Base-by-base conservation (phyloP, 371 early-diverging fungal genomes). In the Amoeboaphelidium protococcarum region DNA sequence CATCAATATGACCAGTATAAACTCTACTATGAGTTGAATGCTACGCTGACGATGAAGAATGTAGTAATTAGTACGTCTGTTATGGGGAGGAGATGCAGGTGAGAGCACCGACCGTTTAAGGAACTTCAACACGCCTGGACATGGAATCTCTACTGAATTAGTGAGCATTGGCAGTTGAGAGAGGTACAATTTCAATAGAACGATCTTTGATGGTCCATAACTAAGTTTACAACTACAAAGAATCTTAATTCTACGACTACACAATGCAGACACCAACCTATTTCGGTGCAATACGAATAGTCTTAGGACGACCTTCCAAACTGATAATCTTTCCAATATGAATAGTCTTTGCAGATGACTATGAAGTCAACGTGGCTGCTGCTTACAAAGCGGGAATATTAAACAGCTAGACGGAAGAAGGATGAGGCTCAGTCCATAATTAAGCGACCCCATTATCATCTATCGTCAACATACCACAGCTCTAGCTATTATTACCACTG, bases 1-100 rank as follows among this genome's bases (percentile, higher is more conserved):
- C 82, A 56, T 82, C 76, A 22, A 78, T 80, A 56, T 83, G 84
- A 2, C 77, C 77, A 2, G 72, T 61, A 57, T 72, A 72, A 12
- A 81, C 72, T 0, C 64, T 61, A 19, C 26, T 21, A 1, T 13
- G 1, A 31, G n/a, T 24, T 0, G 64, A 61, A 19, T 47, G 13
- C 0, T 13, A 1, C 48, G n/a, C 44, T 13, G 42, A n/a, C 3
- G 13, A 16, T 20, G 31, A 20, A 13, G 46, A 47, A 3, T 40
- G n/a, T n/a, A n/a, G 42, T 0, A 26, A 48, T 3, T 49, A 49
- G 10, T 37, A 25, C 16, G 23, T 40, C 23, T 1, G 25, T 25
- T 10, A 23, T 23, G 25, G 2, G 3, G 44, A 6, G 42, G 20
- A 26, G 26, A 13, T 16, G 26, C 13, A 0, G 3, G 47, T 13